A percentile compares a stretch with the other conserved stretches of the same genome.
Evolutionary conservation across 768 basidiomycete genomes (phyloP).

Genomic region (Holtermanniella nyarrowii): DNA sequence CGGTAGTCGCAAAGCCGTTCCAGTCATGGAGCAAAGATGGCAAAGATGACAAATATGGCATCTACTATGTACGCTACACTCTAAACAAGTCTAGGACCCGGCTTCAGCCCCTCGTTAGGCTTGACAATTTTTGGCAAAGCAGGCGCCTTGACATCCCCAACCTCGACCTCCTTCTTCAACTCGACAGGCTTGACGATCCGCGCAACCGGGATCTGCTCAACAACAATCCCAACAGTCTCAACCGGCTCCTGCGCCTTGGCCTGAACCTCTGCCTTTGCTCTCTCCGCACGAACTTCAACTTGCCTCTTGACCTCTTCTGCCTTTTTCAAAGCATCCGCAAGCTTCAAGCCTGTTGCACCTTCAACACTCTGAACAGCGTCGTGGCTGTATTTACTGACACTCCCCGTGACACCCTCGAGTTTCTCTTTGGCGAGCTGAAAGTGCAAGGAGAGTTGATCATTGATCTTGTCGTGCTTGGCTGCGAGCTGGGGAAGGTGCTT

Average conservation of each 20-base stretch:
- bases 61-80: background rate
- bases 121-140: background rate
- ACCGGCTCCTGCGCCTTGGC: constrained; percentile 19
- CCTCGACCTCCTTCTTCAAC: background rate
- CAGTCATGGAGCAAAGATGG: too few species aligned
- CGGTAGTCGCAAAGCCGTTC: too few species aligned
- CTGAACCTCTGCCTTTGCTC: constrained; percentile 16
- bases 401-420: constrained; percentile 44
- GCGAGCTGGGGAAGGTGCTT: constrained; percentile 59
- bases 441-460: constrained; percentile 17
- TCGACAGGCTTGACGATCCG: constrained; percentile 28
- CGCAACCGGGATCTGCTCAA: constrained; percentile 37
- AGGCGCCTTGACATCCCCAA: background rate
- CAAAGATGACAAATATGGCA: too few species aligned
- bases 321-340: constrained; percentile 47
- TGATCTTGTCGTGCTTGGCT: constrained; percentile 48
- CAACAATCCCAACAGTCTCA: constrained; percentile 33
- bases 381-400: constrained; percentile 41
- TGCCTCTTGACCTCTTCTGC: constrained; percentile 8
- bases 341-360: constrained; percentile 61
- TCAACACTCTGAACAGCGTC: constrained; percentile 52
- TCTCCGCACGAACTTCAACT: constrained; percentile 15
- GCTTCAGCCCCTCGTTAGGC: background rate
- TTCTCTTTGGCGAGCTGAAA: constrained; percentile 46
- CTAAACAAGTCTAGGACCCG: background rate